Base-by-base conservation (phyloP, 2,329 filamentous ascomycete species). In the Fusarium solani-melongenae region DNA sequence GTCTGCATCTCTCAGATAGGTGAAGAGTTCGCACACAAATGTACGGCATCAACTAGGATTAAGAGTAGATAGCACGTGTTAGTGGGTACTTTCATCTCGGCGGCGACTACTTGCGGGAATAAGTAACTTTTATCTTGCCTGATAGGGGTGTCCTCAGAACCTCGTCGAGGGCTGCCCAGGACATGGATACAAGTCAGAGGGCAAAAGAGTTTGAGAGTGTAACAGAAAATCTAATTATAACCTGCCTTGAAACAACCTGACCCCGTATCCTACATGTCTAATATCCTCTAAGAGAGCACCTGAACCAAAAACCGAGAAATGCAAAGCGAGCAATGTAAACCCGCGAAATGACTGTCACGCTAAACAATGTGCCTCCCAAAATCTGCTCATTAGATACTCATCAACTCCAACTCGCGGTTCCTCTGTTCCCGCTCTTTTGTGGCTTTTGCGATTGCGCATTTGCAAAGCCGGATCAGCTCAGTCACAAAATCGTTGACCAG, bases 391-490 rank as follows among this genome's bases (percentile, higher is more conserved):
- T 6, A 8, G 24, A 66, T 24, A 11, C 9, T 15, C 15, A n/a
- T 49, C 12, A 44, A 20, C 20, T 61, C 22, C n/a, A 34, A 17
- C 5, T 60, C 60, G 2, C 38, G 33, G 9, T 66, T 38, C 7
- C 38, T 24, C 6, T 62, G 38, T 17, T 64, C 56, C 2, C 22
- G 51, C 11, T 67, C 57, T 14, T 53, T 59, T 2, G 4, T 63
- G 12, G 65, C 69, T 22, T 75, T 75, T 6, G 22, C 79, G 63
- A 87, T 84, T 6, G 86, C 86, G 67, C 83, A 83, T 4, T 80
- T 81, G 1, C 82, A 84, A 4, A 88, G 78, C 12, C 83, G 76
- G n/a, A 81, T 81, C 9, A 88, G 69, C 69, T 88, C 86, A 0
- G 76, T 76, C 2, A 86, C 82, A 41, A 87, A 87, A 2, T 82